Conservation (phyloP, 306 rosid genomes). For the Bauhinia variegata region DNA sequence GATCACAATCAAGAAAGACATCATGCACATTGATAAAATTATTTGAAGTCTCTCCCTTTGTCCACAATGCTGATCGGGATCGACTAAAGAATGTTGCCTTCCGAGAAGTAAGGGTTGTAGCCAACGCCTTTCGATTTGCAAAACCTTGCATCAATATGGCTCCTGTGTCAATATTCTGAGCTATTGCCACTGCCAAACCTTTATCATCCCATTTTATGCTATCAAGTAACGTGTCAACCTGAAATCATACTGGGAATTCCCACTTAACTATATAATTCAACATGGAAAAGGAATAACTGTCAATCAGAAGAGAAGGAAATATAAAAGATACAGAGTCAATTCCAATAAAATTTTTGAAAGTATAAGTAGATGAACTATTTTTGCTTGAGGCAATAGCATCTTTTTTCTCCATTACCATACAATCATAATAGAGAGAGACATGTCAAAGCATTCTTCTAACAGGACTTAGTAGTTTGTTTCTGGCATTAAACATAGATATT, state of each 20-base stretch:
- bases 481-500: too few relatives aligned
- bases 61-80: slow-evolving; percentile 81
- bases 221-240: slow-evolving; percentile 70
- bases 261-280: too few relatives aligned
- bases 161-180: slow-evolving; percentile 92
- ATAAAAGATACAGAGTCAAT: too few relatives aligned
- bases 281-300: too few relatives aligned
- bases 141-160: slow-evolving; percentile 96
- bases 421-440: too few relatives aligned
- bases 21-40: slow-evolving; percentile 85
- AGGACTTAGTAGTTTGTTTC: too few relatives aligned
- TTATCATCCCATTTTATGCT: slow-evolving; percentile 85
- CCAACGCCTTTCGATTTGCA: slow-evolving; percentile 77
- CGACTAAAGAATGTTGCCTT: slow-evolving; percentile 93
- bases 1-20: slow-evolving; percentile 82
- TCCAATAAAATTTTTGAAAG: too few relatives aligned
- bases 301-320: too few relatives aligned
- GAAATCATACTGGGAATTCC: slow-evolving; percentile 30
- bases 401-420: too few relatives aligned
- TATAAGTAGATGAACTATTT: too few relatives aligned
- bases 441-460: too few relatives aligned
- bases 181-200: slow-evolving; percentile 89
- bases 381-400: too few relatives aligned
- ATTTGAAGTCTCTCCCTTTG: slow-evolving; percentile 90
- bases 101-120: slow-evolving; percentile 55